These are phyloP conservation scores for Neoscytalidium dimidiatum DNA, from an alignment of 2,329 filamentous ascomycete genomes.

Conservation along the genomic window DNA sequence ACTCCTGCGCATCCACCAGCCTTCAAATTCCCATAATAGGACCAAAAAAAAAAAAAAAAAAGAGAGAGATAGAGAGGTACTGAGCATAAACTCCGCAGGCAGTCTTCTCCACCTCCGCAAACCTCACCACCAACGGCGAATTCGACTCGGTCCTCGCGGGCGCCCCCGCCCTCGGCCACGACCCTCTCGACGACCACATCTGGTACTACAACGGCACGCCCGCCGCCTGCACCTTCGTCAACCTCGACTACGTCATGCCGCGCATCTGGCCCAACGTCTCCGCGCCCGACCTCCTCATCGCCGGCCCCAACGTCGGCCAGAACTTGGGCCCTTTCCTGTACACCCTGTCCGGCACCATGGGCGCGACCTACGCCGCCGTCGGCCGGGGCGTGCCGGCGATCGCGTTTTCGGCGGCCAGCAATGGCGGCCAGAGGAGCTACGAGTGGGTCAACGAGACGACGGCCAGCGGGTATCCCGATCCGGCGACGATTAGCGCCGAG, in stretches of 20 bases:
- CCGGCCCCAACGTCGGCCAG: slow-evolving; percentile 58
- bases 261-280: slow-evolving; percentile 47
- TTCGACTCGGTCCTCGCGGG: slow-evolving; percentile 51
- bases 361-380: slow-evolving; percentile 54
- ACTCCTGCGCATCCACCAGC: too few relatives aligned
- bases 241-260: slow-evolving; percentile 58
- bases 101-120: slow-evolving; percentile 47
- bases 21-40: too few relatives aligned
- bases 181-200: slow-evolving; percentile 55
- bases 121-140: slow-evolving; percentile 45
- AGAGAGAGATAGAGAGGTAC: background rate
- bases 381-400: slow-evolving; percentile 54
- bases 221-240: slow-evolving; percentile 57
- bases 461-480: slow-evolving; percentile 34
- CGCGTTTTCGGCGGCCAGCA: slow-evolving; percentile 46
- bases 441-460: slow-evolving; percentile 44
- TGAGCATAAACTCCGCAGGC: slow-evolving; percentile 12
- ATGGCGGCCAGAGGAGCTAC: slow-evolving; percentile 45
- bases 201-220: slow-evolving; percentile 65
- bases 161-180: slow-evolving; percentile 51
- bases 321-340: slow-evolving; percentile 59
- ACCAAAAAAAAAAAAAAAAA: background rate
- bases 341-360: slow-evolving; percentile 35
- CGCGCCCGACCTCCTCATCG: slow-evolving; percentile 56
- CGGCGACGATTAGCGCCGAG: slow-evolving; percentile 48